Percentiles rank a stretch among this genome's conserved stretches.
Evolutionary conservation across 2,329 filamentous ascomycete species (phyloP).

Genomic region (Orbilia oligospora): DNA sequence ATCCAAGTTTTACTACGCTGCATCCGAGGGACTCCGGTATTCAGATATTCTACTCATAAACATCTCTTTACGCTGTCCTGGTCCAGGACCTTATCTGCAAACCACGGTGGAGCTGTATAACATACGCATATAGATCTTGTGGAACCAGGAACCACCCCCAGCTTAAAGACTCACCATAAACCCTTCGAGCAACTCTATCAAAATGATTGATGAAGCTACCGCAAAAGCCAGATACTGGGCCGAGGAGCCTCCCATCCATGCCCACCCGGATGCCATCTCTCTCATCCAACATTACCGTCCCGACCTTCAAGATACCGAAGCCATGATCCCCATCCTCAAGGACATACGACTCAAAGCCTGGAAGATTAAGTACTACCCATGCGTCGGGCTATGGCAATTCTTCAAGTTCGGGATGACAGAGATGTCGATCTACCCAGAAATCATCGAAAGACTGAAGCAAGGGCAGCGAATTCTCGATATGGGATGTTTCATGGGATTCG

Average conservation of each 20-base stretch:
- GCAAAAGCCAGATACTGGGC: constrained; percentile 59
- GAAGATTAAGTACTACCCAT: constrained; percentile 66
- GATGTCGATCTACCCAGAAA: constrained; percentile 65
- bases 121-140: background rate
- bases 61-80: background rate
- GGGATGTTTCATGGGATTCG: constrained; percentile 59
- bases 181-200: background rate
- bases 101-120: background rate
- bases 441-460: constrained; percentile 64
- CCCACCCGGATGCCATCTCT: constrained; percentile 44
- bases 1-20: background rate
- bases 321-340: constrained; percentile 46
- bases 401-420: constrained; percentile 66
- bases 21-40: background rate
- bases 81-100: background rate
- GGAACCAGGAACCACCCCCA: background rate
- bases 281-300: constrained; percentile 49
- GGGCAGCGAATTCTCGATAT: constrained; percentile 56
- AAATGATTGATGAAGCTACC: constrained; percentile 53
- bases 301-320: constrained; percentile 39
- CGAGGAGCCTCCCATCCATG: constrained; percentile 55
- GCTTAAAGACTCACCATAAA: background rate
- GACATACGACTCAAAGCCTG: constrained; percentile 64
- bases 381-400: constrained; percentile 67
- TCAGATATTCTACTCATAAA: background rate